Conservation (phyloP, 495 filamentous ascomycete genomes). For the Acidomyces sp. region DNA sequence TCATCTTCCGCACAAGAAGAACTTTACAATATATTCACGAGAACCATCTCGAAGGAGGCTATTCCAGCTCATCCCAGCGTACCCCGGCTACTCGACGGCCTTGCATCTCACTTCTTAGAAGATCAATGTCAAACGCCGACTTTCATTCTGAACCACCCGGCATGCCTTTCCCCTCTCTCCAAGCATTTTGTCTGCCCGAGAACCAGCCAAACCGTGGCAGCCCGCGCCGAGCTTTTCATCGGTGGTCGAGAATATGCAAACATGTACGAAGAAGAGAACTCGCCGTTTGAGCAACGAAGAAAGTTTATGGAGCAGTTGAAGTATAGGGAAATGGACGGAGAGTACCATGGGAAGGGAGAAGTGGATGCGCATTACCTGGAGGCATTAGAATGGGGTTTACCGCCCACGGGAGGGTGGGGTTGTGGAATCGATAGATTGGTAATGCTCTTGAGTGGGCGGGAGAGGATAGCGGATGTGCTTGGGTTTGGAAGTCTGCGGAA, state of each 20-base stretch:
- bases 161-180: slow-evolving; percentile 79
- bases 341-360: slow-evolving; percentile 23
- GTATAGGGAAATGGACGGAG: slow-evolving; percentile 21
- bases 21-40: slow-evolving; percentile 44
- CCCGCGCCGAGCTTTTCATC: slow-evolving; percentile 82
- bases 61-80: slow-evolving; percentile 47
- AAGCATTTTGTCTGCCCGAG: slow-evolving; percentile 60
- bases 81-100: slow-evolving; percentile 70
- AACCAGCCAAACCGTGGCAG: slow-evolving; percentile 57
- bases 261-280: slow-evolving; percentile 97
- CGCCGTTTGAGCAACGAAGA: slow-evolving; percentile 68
- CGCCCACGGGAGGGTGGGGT: slow-evolving; percentile 92
- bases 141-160: slow-evolving; percentile 84
- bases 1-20: slow-evolving; percentile 39
- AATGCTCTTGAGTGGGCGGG: slow-evolving; percentile 71
- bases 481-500: slow-evolving; percentile 77
- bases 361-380: slow-evolving; percentile 77
- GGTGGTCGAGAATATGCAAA: slow-evolving; percentile 70
- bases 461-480: slow-evolving; percentile 68
- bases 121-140: slow-evolving; percentile 54
- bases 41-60: slow-evolving; percentile 38
- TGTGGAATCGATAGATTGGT: slow-evolving; percentile 79
- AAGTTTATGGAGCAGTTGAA: slow-evolving; percentile 60
- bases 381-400: slow-evolving; percentile 74
- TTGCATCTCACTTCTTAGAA: slow-evolving; percentile 67